These are phyloP conservation scores for Pseudogymnoascus sp. DNA, from an alignment of 2,329 filamentous ascomycete genomes.

Conservation along the genomic window DNA sequence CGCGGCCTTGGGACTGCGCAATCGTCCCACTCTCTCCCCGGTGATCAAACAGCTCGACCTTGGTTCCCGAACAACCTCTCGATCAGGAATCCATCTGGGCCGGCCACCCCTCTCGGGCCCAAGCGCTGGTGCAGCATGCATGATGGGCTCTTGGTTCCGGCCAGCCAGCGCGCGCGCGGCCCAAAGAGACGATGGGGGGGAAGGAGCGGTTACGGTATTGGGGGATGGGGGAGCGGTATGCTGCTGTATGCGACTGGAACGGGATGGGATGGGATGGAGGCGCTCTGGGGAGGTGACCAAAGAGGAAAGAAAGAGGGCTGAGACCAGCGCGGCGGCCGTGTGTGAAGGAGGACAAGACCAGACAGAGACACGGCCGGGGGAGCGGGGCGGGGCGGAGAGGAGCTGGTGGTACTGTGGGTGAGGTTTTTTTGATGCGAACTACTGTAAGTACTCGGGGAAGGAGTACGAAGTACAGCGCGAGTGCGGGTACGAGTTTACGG, in stretches of 20 bases:
- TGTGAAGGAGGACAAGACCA: background rate
- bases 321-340: background rate
- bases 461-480: background rate
- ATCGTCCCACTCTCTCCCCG: background rate
- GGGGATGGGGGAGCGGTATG: background rate
- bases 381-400: background rate
- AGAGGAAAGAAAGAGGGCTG: slow-evolving; percentile 1
- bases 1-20: background rate
- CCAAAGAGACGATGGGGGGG: background rate
- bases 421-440: background rate
- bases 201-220: background rate
- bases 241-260: background rate
- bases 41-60: slow-evolving; percentile 2
- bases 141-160: background rate
- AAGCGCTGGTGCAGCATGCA: background rate
- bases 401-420: background rate
- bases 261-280: background rate
- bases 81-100: background rate
- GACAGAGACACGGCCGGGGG: background rate
- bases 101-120: background rate
- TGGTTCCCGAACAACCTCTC: background rate
- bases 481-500: background rate
- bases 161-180: background rate
- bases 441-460: background rate
- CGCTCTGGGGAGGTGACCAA: background rate